Evolutionary conservation across 2,329 filamentous ascomycete species (phyloP).

Genomic region (Sarocladium strictum): DNA sequence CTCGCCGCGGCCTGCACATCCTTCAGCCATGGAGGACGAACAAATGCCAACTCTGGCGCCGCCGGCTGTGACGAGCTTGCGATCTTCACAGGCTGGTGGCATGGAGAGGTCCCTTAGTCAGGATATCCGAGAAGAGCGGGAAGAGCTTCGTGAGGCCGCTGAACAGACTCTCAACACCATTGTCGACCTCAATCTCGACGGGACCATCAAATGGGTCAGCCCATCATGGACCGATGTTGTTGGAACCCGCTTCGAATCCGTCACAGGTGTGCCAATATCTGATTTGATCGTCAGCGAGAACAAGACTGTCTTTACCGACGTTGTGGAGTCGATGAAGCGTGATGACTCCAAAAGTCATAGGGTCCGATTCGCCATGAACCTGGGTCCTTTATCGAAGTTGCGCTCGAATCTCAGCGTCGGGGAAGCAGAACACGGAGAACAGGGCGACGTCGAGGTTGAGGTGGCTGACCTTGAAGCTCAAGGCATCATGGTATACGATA

Average conservation of each 20-base stretch:
- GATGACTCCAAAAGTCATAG: constrained; percentile 92
- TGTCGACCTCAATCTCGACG: constrained; percentile 85
- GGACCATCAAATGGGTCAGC: constrained; percentile 90
- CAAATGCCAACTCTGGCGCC: constrained; percentile 37
- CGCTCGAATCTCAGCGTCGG: constrained; percentile 34
- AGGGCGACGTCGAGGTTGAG: constrained; percentile 30
- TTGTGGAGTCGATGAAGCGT: constrained; percentile 81
- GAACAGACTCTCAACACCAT: constrained; percentile 97
- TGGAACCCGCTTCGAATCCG: constrained; percentile 66
- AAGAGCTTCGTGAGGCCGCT: constrained; percentile 90
- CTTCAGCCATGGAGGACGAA: constrained; percentile 36
- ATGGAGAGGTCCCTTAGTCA: constrained; percentile 71
- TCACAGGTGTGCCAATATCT: constrained; percentile 71
- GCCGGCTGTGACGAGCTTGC: constrained; percentile 46
- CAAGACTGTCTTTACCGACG: constrained; percentile 72
- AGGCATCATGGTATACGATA: constrained; percentile 97
- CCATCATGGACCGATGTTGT: constrained; percentile 93
- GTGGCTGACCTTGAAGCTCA: constrained; percentile 84
- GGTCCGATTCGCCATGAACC: constrained; percentile 69
- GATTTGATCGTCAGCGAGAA: constrained; percentile 76
- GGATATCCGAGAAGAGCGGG: constrained; percentile 86
- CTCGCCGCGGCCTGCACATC: neutral
- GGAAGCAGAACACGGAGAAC: constrained; percentile 30
- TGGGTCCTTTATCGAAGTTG: constrained; percentile 65
- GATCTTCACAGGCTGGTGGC: constrained; percentile 39